phyloP scores from a whole-genome alignment of 2,329 filamentous ascomycete species.

The Teratosphaeria gauchensis region DNA sequence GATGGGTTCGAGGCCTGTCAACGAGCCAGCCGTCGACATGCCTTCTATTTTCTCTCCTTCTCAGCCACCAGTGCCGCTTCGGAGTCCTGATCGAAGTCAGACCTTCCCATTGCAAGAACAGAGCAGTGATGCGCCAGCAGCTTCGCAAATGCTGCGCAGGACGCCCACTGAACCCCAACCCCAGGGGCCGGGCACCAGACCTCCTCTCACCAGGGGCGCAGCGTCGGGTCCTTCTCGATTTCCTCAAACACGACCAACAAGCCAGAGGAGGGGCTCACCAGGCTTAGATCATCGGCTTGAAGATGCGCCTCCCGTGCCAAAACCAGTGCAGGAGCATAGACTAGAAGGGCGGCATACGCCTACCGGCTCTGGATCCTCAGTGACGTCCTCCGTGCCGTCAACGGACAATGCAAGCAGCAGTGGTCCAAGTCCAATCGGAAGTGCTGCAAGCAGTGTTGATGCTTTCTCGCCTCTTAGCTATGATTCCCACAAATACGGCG shows the following conservation, averaged over 20 bases:
- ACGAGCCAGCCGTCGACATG: constrained; percentile 10
- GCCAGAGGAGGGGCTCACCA: constrained; percentile 13
- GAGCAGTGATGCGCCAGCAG: constrained; percentile 2
- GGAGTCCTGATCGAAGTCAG: constrained; percentile 11
- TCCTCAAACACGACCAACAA: constrained; percentile 7
- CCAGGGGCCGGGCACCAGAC: constrained; percentile 6
- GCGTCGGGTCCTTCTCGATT: constrained; percentile 5
- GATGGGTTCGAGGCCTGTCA: constrained; percentile 9
- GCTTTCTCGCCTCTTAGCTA: constrained; percentile 15
- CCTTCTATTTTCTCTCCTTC: constrained; percentile 9
- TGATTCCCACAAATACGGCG: constrained; percentile 6
- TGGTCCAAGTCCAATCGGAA: constrained; percentile 21
- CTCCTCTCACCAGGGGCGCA: constrained; percentile 2
- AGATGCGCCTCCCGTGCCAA: constrained; percentile 25
- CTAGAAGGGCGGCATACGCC: constrained; percentile 19
- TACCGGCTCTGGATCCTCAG: constrained; percentile 22
- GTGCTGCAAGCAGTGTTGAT: constrained; percentile 25
- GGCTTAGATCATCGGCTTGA: constrained; percentile 19
- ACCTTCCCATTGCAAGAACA: constrained; percentile 9
- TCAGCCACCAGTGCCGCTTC: constrained; percentile 3
- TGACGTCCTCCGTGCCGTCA: constrained; percentile 17
- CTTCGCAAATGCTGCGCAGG: constrained; percentile 6
- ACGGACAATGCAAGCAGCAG: constrained; percentile 16
- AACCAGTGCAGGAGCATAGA: constrained; percentile 17
- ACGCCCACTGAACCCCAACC: constrained; percentile 11